These are phyloP conservation scores for Leishmania braziliensis DNA, from an alignment of 208 protist species.

Conservation along the genomic window DNA sequence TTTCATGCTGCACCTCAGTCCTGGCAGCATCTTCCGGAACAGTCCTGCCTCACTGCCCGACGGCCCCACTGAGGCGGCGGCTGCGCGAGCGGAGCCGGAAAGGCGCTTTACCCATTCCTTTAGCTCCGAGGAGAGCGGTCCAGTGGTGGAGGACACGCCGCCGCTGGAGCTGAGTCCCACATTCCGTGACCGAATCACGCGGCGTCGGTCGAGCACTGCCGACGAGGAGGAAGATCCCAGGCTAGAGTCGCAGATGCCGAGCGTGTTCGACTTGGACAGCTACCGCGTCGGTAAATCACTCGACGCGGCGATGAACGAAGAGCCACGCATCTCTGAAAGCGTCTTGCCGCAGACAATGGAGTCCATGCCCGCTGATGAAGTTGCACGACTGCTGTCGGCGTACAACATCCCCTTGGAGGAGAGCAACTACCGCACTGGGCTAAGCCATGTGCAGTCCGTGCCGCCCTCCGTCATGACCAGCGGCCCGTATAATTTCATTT, in stretches of 20 bases:
- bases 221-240: constrained; percentile 4
- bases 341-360: constrained; percentile 5
- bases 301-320: constrained; percentile 11
- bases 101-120: neutral
- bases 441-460: constrained; percentile 6
- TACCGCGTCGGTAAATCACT: neutral
- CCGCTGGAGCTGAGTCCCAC: constrained; percentile 17
- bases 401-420: constrained; percentile 14
- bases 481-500: constrained; percentile 10
- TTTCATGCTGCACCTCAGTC: constrained; percentile 13
- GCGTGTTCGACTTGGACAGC: constrained; percentile 19
- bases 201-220: constrained; percentile 7
- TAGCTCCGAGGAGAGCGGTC: constrained; percentile 35
- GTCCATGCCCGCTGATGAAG: neutral
- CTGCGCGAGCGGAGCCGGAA: neutral
- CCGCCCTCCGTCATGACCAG: neutral
- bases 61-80: neutral
- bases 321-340: neutral
- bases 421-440: neutral
- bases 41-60: constrained; percentile 2
- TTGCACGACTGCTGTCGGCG: neutral
- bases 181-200: constrained; percentile 25
- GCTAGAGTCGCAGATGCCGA: constrained; percentile 9
- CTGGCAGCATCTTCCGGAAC: constrained; percentile 12
- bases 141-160: constrained; percentile 32